Base-by-base conservation (phyloP, 768 basidiomycete species). In the Lentinula raphanica region DNA sequence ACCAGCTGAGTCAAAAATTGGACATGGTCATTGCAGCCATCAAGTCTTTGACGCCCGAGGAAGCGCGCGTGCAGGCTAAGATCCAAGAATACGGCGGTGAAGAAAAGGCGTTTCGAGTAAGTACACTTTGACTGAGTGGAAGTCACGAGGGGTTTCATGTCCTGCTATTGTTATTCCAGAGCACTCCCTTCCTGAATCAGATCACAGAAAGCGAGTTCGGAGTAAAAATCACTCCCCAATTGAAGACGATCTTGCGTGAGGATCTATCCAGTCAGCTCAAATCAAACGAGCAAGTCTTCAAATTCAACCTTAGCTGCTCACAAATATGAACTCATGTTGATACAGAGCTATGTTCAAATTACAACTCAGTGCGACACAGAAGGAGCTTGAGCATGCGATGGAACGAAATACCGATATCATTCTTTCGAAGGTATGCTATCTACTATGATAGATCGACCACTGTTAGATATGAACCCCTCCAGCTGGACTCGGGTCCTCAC, bases 401-500 rank as follows among this genome's bases (percentile, higher is more conserved):
- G 62, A 60, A 38, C 38, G 55, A 3, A 65, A 61, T 13, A 63
- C 59, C 5, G 40, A 49, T 19, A 57, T 39, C 6, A 65, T 67
- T 32, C 49, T 67, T 15, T 29, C 31, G 7, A 54, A 60, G n/a
- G 66, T 66, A 12, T 12, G 32, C 2, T 23, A 8, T 21, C 6
- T 32, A 13, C n/a, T 35, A 7, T 35, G 2, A 35, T 35, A 13
- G 32, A 13, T 35, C 8, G 13, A 35, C 32, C 8, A 13, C 2
- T 35, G 32, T 35, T 35, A n/a, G 5, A 35, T 35, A 7, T 13
- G 8, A 35, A 7, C 13, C 32, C 8, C 13, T 19, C 28, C 51
- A 67, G 65, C 46, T 67, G 42, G 65, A 67, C 28, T 50, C 62
- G 12, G 66, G 66, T 1, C 66, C 66, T 11, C 66, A 67, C 36